These are phyloP conservation scores for Curvularia verruculosa DNA, from an alignment of 2,329 filamentous ascomycete genomes.

Conservation along the genomic window DNA sequence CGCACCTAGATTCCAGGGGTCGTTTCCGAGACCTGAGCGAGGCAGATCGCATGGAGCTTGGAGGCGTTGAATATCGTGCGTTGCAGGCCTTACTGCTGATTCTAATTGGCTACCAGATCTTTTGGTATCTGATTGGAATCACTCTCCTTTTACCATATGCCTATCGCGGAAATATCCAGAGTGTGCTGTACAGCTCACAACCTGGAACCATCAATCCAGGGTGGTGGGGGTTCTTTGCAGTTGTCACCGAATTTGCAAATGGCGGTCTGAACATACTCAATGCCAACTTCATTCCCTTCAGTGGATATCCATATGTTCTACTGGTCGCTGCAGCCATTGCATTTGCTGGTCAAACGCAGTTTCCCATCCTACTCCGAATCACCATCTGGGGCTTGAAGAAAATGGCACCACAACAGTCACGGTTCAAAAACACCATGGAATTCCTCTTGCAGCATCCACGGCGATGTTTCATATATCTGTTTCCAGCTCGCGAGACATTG, in stretches of 20 bases:
- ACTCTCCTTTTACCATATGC: constrained; percentile 57
- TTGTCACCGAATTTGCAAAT: constrained; percentile 60
- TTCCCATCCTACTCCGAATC: constrained; percentile 64
- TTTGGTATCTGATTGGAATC: constrained; percentile 52
- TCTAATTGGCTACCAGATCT: constrained; percentile 50
- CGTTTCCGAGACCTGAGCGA: constrained; percentile 47
- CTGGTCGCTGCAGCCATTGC: constrained; percentile 57
- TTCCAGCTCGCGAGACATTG: constrained; percentile 68
- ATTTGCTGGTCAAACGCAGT: constrained; percentile 62
- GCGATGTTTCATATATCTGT: constrained; percentile 68
- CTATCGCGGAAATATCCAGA: constrained; percentile 47
- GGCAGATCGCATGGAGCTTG: constrained; percentile 54
- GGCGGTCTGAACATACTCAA: constrained; percentile 62
- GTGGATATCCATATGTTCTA: constrained; percentile 54
- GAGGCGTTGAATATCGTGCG: constrained; percentile 60
- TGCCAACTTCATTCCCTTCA: constrained; percentile 66
- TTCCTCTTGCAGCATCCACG: constrained; percentile 69
- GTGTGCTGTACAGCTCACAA: constrained; percentile 49
- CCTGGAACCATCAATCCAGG: constrained; percentile 40
- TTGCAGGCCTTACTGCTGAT: constrained; percentile 57
- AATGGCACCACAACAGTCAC: constrained; percentile 48
- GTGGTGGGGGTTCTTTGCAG: constrained; percentile 48
- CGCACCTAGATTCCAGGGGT: constrained; percentile 37
- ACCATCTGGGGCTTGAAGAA: constrained; percentile 64
- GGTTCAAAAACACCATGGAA: constrained; percentile 55